Percentiles rank a stretch among this genome's conserved stretches.
These are phyloP conservation scores for Corrigiola litoralis DNA, from an alignment of 179 eudicot species.

Conservation along the genomic window DNA sequence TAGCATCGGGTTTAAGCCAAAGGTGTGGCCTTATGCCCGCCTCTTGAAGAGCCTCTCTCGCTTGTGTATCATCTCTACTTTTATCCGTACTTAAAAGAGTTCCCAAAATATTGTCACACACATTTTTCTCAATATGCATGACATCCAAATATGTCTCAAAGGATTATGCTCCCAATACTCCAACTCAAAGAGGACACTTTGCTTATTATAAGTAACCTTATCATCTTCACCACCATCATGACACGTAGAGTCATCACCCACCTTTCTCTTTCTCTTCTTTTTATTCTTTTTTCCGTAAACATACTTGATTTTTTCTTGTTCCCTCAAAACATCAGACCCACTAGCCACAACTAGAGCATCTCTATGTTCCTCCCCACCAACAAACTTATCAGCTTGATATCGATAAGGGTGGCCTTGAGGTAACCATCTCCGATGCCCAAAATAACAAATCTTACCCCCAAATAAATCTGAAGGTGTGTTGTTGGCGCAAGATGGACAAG, in stretches of 20 bases:
- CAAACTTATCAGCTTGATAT: neutral
- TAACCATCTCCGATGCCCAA: neutral
- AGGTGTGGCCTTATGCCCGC: neutral
- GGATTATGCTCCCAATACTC: conserved; percentile 11
- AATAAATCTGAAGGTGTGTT: neutral
- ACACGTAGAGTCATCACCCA: neutral
- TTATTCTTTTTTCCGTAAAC: neutral
- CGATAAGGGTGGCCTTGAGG: neutral
- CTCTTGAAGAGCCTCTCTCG: neutral
- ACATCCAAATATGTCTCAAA: conserved; percentile 9
- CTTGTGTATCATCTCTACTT: conserved; percentile 9
- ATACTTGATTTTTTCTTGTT: neutral
- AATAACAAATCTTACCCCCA: conserved; percentile 8
- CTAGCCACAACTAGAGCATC: neutral
- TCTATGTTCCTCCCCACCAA: neutral
- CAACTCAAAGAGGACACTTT: neutral
- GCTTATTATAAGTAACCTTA: neutral
- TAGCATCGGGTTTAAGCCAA: neutral
- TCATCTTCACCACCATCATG: neutral
- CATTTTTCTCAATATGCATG: conserved; percentile 22
- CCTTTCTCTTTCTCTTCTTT: neutral
- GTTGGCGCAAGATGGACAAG: neutral
- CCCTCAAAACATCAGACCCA: neutral
- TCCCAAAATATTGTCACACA: conserved; percentile 5
- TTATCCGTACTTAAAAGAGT: conserved; percentile 9